Evolutionary conservation across 139 green algal genomes (phyloP), one percentile per base, ranked within the genome.

Genomic region (Limnomonas spitsbergensis): DNA sequence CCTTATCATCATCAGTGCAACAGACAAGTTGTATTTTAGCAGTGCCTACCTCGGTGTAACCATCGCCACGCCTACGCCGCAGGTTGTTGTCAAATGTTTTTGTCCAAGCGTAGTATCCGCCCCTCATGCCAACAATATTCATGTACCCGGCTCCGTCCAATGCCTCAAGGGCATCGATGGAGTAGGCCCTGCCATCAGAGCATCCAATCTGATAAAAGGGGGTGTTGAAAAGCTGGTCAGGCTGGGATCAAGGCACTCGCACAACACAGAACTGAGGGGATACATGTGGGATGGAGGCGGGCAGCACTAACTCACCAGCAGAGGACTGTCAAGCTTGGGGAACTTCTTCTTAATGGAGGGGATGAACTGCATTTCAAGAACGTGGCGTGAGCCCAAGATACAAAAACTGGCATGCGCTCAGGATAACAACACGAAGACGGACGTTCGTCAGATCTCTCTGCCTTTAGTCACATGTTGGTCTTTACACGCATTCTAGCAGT

Each of bases 41-140:
- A 24, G 56, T 69, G 36, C 36, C 7, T 9, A 32, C 54, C 54
- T 73, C 75, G 4, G 36, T 76, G 53, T 89, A 90, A 54, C 86
- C 86, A 1, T 82, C 86, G 35, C 67, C 80, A 38, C 81, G 78
- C 40, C 86, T 78, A 68, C 86, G 81, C 29, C 40, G 24, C n/a
- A 90, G 69, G 81, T 90, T 90, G 83, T 90, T 87, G 81, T 90
- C 86, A 35, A 82, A 89, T 24, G 69, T 75, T 40, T 78, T 84
- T 80, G 90, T 94, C 91, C 93, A 97, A 26, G 81, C 82, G 80
- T 93, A 88, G 88, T 90, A 97, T 38, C 93, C 93, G 34, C 93
- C 93, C 73, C 85, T 85, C 31, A 96, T 74, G 26, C 91, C 91
- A 24, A 88, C 89, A 1, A 96, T 40, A 76, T 93, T 91, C 24